These are phyloP conservation scores for Sphagnurus paluster DNA, from an alignment of 1,284 basidiomycete genomes.

Conservation along the genomic window DNA sequence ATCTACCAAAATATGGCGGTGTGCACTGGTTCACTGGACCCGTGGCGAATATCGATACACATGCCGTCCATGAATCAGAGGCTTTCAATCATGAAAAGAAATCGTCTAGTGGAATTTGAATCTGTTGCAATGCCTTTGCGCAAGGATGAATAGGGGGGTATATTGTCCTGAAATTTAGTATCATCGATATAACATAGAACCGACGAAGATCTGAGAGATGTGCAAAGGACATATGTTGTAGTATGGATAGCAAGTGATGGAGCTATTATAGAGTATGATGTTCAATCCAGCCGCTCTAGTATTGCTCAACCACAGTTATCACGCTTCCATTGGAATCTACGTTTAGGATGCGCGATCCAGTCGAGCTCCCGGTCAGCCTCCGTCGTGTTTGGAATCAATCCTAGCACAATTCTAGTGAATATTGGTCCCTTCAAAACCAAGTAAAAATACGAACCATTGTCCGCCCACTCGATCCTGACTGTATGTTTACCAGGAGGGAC, in stretches of 20 bases:
- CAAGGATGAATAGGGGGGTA: background rate
- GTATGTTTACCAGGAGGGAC: slow-evolving; percentile 23
- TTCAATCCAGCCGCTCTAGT: too few species aligned
- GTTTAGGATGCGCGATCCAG: slow-evolving; percentile 18
- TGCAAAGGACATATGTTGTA: too few species aligned
- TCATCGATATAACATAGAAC: too few species aligned
- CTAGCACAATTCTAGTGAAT: background rate
- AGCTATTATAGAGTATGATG: too few species aligned
- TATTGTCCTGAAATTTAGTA: background rate
- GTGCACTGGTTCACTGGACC: slow-evolving; percentile 70
- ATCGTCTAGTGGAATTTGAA: background rate
- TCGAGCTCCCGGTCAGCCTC: slow-evolving; percentile 12
- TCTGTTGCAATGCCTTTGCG: background rate
- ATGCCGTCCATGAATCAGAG: background rate
- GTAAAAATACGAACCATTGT: slow-evolving; percentile 14
- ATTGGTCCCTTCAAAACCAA: background rate
- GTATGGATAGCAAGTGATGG: too few species aligned
- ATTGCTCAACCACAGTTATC: too few species aligned
- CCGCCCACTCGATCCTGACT: slow-evolving; percentile 20
- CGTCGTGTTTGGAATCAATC: slow-evolving; percentile 6
- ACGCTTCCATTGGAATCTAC: slow-evolving; percentile 20
- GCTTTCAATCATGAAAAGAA: background rate
- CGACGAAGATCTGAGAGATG: too few species aligned
- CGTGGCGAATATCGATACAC: slow-evolving; percentile 23
- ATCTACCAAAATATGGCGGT: slow-evolving; percentile 66